Base-by-base conservation (phyloP, 2,329 filamentous ascomycete genomes). In the Neonectria neomacrospora region DNA sequence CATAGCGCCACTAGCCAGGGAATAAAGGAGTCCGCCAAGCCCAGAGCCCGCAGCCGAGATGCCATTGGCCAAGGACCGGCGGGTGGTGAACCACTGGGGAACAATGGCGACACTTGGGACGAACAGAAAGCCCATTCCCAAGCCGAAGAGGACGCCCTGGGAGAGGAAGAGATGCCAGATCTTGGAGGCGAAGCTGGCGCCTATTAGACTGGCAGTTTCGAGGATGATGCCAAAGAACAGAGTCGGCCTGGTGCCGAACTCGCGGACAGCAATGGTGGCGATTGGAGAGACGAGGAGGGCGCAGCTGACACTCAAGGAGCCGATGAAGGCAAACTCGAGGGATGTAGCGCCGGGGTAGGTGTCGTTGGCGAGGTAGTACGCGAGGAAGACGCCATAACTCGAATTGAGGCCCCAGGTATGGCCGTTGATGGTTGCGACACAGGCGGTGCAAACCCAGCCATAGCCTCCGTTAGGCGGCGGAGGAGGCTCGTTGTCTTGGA, bases 91-190 rank as follows among this genome's bases (percentile, higher is more conserved):
- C 91, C 91, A 94, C 74, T 94, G 91, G 2, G 91, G 86, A 0
- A 91, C 82, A 11, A 93, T 85, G 34, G 86, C 86, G 3, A 91
- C 89, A 5, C 83, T 87, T 1, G 87, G 86, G 0, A 91, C 90
- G 74, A 94, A 95, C 10, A 90, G 80, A 61, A 94, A 90, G 0
- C 92, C 92, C 85, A 95, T 90, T 3, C 91, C 92, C 22, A 90
- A 76, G n/a, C 92, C 92, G 66, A 95, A 94, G 57, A 88, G 86
- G 3, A 94, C 73, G 5, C 92, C 92, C 74, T 95, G 92, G 6
- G 85, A 86, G 0, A 95, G 83, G 61, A 94, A 89, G 1, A 96
- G 82, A 37, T 95, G 91, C 90, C 91, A 94, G 61, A 92, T 89
- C 59, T 86, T 73, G 16, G 75, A 80, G 0, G 90, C 86, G 70